These are phyloP conservation scores for Arabidopsis suecica DNA, from an alignment of 345 rosid genomes.

Conservation along the genomic window DNA sequence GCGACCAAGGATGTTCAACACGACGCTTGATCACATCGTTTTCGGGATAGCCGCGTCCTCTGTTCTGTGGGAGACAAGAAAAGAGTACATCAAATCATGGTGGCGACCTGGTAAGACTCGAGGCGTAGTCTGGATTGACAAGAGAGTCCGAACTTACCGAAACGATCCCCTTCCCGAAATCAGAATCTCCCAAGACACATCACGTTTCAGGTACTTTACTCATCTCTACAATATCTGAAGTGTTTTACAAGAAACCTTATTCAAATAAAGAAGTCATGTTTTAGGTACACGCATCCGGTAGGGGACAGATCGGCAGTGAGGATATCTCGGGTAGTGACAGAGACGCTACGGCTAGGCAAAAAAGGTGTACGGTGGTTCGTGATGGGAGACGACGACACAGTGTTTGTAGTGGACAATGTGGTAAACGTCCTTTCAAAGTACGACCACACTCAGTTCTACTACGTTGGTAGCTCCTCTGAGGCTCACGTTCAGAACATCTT, in stretches of 20 bases:
- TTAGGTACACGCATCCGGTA: constrained; percentile 62
- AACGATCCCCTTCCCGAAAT: constrained; percentile 67
- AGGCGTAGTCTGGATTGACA: constrained; percentile 81
- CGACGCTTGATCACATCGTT: constrained; percentile 66
- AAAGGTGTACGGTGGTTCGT: constrained; percentile 81
- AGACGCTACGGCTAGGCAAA: constrained; percentile 65
- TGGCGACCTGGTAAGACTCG: constrained; percentile 74
- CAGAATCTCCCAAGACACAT: constrained; percentile 66
- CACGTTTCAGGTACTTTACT: constrained; percentile 58
- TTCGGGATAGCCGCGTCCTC: constrained; percentile 83
- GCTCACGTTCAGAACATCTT: constrained; percentile 80
- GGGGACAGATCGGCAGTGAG: constrained; percentile 79
- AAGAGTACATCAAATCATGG: constrained; percentile 83
- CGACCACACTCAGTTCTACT: constrained; percentile 70
- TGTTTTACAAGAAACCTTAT: constrained; percentile 3
- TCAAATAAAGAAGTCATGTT: not conserved
- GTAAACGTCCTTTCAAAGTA: constrained; percentile 64
- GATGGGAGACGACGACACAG: constrained; percentile 88
- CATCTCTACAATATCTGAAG: not conserved
- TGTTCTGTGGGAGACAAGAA: constrained; percentile 68
- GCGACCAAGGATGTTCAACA: constrained; percentile 44
- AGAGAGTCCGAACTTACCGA: constrained; percentile 45
- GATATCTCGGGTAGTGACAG: constrained; percentile 78
- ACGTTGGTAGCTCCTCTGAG: constrained; percentile 79
- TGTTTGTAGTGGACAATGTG: constrained; percentile 71